These are phyloP conservation scores for Jamesozyma lodderae DNA, from an alignment of 805 yeast species.

Conservation along the genomic window DNA sequence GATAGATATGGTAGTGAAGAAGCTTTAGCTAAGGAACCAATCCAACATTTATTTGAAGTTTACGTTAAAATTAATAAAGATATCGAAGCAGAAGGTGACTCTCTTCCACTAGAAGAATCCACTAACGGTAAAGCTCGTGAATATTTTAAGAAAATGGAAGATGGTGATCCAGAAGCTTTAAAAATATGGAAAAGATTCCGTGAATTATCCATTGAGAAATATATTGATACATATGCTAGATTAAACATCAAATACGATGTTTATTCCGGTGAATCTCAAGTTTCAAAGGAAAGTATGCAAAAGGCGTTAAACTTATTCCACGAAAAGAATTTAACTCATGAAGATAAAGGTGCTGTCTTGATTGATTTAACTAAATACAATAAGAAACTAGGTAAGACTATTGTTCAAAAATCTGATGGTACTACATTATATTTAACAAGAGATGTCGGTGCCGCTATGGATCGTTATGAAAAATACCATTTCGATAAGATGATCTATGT, in stretches of 20 bases:
- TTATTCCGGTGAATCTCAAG: slow-evolving; percentile 96
- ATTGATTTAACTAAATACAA: slow-evolving; percentile 77
- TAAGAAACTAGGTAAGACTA: slow-evolving; percentile 87
- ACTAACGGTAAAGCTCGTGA: slow-evolving; percentile 81
- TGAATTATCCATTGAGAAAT: slow-evolving; percentile 79
- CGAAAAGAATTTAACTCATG: slow-evolving; percentile 63
- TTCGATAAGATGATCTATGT: slow-evolving; percentile 96
- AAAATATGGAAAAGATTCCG: slow-evolving; percentile 80
- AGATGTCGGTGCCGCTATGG: slow-evolving; percentile 93
- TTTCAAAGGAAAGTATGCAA: slow-evolving; percentile 62
- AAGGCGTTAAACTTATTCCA: slow-evolving; percentile 53
- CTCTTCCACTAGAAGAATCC: slow-evolving; percentile 37
- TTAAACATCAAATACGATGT: slow-evolving; percentile 80
- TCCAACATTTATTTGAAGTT: slow-evolving; percentile 88
- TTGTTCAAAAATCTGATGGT: slow-evolving; percentile 92
- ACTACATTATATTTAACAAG: slow-evolving; percentile 89
- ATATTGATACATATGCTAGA: slow-evolving; percentile 82
- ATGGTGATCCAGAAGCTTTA: slow-evolving; percentile 77
- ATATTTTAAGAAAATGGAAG: slow-evolving; percentile 86
- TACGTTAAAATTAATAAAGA: slow-evolving; percentile 82
- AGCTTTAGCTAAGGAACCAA: slow-evolving; percentile 65
- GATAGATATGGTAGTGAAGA: slow-evolving; percentile 76
- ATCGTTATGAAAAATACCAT: slow-evolving; percentile 71
- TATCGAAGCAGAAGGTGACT: slow-evolving; percentile 48
- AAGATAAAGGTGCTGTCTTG: slow-evolving; percentile 84